Conservation (phyloP, 2,329 filamentous ascomycete species). For the Bipolaris cookei region DNA sequence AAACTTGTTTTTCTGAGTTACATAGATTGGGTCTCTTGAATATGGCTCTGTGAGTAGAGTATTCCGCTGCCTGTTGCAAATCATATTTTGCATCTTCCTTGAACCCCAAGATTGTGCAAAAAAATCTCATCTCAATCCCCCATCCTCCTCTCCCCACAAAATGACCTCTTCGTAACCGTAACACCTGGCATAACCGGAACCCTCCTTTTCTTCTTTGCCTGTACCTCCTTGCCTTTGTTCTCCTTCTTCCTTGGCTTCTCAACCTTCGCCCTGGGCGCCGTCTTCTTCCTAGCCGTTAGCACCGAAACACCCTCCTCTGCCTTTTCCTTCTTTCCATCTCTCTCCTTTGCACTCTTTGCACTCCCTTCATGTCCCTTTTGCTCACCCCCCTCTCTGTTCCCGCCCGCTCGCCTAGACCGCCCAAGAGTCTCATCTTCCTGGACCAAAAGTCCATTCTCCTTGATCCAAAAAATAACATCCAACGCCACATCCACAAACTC, state of each 20-base stretch:
- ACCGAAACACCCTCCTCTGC: slow-evolving; percentile 25
- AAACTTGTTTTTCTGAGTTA: background rate
- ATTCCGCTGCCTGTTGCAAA: too few relatives aligned
- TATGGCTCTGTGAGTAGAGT: too few relatives aligned
- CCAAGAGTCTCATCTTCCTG: slow-evolving; percentile 8
- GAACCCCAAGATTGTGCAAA: too few relatives aligned
- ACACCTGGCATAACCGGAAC: background rate
- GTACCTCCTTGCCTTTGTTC: slow-evolving; percentile 20
- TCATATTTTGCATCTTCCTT: too few relatives aligned
- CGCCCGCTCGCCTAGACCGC: slow-evolving; percentile 25
- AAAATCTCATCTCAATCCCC: too few relatives aligned
- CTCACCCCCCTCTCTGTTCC: background rate
- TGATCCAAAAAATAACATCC: slow-evolving; percentile 40
- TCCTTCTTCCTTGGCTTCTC: slow-evolving; percentile 12
- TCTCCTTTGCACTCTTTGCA: too few relatives aligned
- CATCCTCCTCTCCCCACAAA: background rate
- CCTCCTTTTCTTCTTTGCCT: slow-evolving; percentile 11
- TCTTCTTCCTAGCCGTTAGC: slow-evolving; percentile 26
- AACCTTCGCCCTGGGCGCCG: slow-evolving; percentile 11
- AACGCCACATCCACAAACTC: slow-evolving; percentile 45
- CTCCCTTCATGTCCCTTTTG: too few relatives aligned
- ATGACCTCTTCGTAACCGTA: slow-evolving; percentile 5
- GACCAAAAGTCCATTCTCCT: slow-evolving; percentile 33
- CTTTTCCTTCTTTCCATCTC: slow-evolving; percentile 5
- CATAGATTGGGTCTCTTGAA: background rate